Percentiles rank a stretch among this genome's conserved stretches.
Evolutionary conservation across 2,329 filamentous ascomycete species (phyloP).

Genomic region (Fusarium sp.): DNA sequence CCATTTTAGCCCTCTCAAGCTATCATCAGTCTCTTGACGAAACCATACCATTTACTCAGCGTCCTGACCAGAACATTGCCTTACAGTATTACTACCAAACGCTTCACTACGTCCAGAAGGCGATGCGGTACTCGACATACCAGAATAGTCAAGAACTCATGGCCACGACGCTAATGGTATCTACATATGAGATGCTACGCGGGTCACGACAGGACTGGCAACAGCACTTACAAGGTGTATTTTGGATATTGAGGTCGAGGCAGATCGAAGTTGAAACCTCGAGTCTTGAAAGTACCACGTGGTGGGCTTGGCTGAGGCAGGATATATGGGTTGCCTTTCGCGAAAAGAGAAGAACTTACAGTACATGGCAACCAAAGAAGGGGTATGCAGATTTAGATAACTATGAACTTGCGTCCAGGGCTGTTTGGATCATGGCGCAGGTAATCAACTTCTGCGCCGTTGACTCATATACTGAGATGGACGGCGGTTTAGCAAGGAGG

Average conservation of each 20-base stretch:
- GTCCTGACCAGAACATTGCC: slow-evolving; percentile 41
- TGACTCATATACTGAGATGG: slow-evolving; percentile 6
- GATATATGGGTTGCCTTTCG: slow-evolving; percentile 74
- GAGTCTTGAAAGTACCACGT: slow-evolving; percentile 68
- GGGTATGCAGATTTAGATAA: slow-evolving; percentile 61
- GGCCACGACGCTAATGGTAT: slow-evolving; percentile 70
- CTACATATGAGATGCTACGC: slow-evolving; percentile 75
- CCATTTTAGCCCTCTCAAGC: slow-evolving; percentile 65
- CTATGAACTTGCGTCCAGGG: slow-evolving; percentile 65
- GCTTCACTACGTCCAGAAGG: slow-evolving; percentile 70
- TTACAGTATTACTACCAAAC: slow-evolving; percentile 71
- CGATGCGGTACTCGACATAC: slow-evolving; percentile 69
- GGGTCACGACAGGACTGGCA: slow-evolving; percentile 65
- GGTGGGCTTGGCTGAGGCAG: slow-evolving; percentile 76
- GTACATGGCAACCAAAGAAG: slow-evolving; percentile 68
- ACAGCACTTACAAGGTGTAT: slow-evolving; percentile 72
- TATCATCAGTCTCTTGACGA: slow-evolving; percentile 34
- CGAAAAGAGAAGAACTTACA: slow-evolving; percentile 67
- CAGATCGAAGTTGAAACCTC: slow-evolving; percentile 70
- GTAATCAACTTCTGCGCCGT: slow-evolving; percentile 66
- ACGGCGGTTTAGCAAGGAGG: slow-evolving; percentile 9
- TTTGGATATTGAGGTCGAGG: slow-evolving; percentile 74
- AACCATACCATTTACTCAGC: neutral
- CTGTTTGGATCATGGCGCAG: slow-evolving; percentile 67
- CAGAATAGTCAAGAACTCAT: slow-evolving; percentile 68